Base-by-base conservation (phyloP, 2,329 filamentous ascomycete species). In the Shiraia bambusicola region DNA sequence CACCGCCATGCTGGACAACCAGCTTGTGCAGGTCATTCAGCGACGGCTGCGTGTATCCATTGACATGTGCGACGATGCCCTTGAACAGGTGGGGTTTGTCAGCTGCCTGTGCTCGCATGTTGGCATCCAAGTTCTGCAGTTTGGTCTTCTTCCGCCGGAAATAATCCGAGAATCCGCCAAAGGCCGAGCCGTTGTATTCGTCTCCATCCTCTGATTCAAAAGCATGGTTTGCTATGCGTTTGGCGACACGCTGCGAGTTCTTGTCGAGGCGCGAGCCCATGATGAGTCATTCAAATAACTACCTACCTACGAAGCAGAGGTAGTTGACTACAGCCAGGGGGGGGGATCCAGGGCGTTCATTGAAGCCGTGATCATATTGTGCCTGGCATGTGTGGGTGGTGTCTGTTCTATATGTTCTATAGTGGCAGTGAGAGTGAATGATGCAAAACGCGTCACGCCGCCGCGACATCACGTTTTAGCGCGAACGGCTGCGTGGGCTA, bases 101-200 rank as follows among this genome's bases (percentile, higher is more conserved):
- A 0, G 73, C 69, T 1, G 83, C 80, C 3, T 81, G 74, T 24
- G 86, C 79, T 44, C 92, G 84, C 31, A 95, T 75, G 39, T 95
- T 82, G 7, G 83, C 84, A 69, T 98, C 93, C 22, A 93, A 80
- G 61, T 98, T 98, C 69, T 97, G 93, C 3, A 98, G 78, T 65
- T 98, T 98, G 69, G 95, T 83, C 76, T 95, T 96, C 75, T 98
- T 98, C 41, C 91, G 84, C 35, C 91, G 80, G 65, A 96, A 94
- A 69, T 97, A 98, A 62, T 97, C 92, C 16, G 77, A 72, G 59
- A 97, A 94, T 7, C 91, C 92, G 17, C 89, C 88, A 68, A 97
- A 98, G 37, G 80, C 81, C 49, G 90, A 96, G 2, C 77, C 81
- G 44, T 85, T 83, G 67, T 98, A 98, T 67, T 98, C 94, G 43